A percentile compares a stretch with the other conserved stretches of the same genome.
These are phyloP conservation scores for Acanthamoeba castellanii DNA, from an alignment of 208 protist species.

Conservation along the genomic window DNA sequence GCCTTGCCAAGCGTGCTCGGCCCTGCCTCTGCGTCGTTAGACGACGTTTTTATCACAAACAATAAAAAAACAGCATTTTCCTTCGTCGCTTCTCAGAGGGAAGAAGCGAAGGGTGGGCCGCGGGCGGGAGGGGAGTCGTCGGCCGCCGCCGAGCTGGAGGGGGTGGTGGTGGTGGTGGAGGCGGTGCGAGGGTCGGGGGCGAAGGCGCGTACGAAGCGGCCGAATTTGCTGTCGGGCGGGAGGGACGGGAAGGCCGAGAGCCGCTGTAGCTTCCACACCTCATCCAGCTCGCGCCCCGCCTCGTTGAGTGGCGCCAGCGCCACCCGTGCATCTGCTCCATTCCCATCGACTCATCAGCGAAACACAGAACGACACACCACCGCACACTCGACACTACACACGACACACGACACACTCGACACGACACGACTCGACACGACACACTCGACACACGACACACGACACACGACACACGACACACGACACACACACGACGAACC, in stretches of 20 bases:
- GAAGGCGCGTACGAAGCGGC: not conserved
- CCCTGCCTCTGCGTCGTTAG: no score
- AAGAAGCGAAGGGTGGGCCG: not conserved
- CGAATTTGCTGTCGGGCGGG: constrained; percentile 24
- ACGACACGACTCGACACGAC: not conserved
- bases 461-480: no score
- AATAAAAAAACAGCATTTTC: not conserved
- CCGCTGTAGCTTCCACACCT: constrained; percentile 47
- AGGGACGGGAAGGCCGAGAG: constrained; percentile 12
- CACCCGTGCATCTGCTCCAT: not conserved
- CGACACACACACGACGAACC: no score
- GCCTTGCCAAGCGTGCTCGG: no score
- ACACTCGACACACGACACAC: no score
- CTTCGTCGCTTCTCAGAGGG: not conserved
- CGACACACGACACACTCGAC: not conserved
- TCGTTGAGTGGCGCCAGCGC: constrained; percentile 1
- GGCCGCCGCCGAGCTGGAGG: not conserved
- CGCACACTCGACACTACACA: not conserved
- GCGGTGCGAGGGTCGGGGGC: not conserved
- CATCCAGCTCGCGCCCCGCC: not conserved
- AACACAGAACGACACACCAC: no score
- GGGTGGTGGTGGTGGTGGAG: not conserved
- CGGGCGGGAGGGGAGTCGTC: not conserved
- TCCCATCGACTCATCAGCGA: not conserved
- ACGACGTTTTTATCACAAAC: no score